These are phyloP conservation scores for Phanerochaete sordida DNA, from an alignment of 768 basidiomycete species.

Conservation along the genomic window DNA sequence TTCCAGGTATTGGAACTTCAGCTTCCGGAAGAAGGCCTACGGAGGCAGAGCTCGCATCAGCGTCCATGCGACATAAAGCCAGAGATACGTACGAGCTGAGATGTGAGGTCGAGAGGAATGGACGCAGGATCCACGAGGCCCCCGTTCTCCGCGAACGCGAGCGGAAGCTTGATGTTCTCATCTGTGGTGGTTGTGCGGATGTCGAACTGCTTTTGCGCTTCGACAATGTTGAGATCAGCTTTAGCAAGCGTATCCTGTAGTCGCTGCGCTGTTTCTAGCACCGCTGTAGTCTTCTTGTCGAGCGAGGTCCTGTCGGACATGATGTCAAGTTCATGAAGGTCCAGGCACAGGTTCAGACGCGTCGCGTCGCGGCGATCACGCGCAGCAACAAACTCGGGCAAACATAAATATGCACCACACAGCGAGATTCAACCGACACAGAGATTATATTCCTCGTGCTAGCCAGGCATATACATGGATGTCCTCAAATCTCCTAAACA, in stretches of 20 bases:
- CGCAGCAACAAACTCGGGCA: too few relatives aligned
- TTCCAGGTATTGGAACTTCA: conserved; percentile 88
- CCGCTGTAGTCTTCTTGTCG: neutral
- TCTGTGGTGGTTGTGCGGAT: conserved; percentile 6
- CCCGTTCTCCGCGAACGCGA: conserved; percentile 8
- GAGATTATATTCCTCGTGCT: too few relatives aligned
- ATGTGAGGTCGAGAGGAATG: conserved; percentile 6
- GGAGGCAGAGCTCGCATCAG: neutral
- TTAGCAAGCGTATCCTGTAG: conserved; percentile 8
- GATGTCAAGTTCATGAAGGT: too few relatives aligned
- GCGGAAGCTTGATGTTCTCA: conserved; percentile 11
- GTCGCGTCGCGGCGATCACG: too few relatives aligned
- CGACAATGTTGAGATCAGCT: conserved; percentile 11
- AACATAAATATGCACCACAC: too few relatives aligned
- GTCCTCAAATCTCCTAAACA: neutral
- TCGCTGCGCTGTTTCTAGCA: conserved; percentile 9
- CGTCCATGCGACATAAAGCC: too few relatives aligned
- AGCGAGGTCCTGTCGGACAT: neutral
- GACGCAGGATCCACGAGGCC: conserved; percentile 10
- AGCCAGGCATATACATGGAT: too few relatives aligned
- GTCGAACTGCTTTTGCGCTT: conserved; percentile 14
- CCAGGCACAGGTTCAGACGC: too few relatives aligned
- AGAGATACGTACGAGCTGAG: conserved; percentile 9
- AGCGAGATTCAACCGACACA: too few relatives aligned
- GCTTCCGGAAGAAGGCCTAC: conserved; percentile 70